Conservation (phyloP, 1,284 basidiomycete genomes). For the Trichosporon sp. region DNA sequence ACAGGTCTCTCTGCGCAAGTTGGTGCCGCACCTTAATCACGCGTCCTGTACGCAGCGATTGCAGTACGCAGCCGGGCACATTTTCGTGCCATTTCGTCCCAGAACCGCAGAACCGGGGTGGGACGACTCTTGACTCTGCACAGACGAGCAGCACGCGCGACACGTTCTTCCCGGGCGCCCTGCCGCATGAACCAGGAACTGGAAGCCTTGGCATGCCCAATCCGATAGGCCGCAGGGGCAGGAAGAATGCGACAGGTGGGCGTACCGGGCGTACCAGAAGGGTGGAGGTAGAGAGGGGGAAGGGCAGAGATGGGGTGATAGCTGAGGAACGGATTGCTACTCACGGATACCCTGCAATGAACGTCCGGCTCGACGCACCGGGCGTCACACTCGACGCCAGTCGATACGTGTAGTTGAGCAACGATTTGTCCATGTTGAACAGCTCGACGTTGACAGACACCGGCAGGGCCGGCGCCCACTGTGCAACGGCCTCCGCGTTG, state of each 20-base stretch:
- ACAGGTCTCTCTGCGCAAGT: neutral
- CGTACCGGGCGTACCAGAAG: neutral
- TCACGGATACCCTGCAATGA: neutral
- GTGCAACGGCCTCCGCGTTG: neutral
- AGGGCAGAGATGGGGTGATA: neutral
- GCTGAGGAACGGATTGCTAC: neutral
- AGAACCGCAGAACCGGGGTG: neutral
- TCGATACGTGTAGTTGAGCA: neutral
- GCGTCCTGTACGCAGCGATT: neutral
- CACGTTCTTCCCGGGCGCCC: neutral
- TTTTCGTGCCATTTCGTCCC: neutral
- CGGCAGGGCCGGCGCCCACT: neutral
- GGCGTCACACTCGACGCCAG: neutral
- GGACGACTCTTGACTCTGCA: neutral
- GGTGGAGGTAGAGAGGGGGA: neutral
- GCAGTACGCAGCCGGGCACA: neutral
- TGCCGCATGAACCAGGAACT: neutral
- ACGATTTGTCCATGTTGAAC: neutral
- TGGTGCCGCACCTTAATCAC: neutral
- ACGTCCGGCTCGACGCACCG: neutral
- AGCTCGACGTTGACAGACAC: neutral
- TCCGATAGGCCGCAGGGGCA: neutral
- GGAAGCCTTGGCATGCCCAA: neutral
- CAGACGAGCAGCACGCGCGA: neutral
- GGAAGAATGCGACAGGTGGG: neutral